Evolutionary conservation across 441 rosid species (phyloP), one percentile per base, ranked within the genome.

Genomic region (Bocquillonia castaneifolia): DNA sequence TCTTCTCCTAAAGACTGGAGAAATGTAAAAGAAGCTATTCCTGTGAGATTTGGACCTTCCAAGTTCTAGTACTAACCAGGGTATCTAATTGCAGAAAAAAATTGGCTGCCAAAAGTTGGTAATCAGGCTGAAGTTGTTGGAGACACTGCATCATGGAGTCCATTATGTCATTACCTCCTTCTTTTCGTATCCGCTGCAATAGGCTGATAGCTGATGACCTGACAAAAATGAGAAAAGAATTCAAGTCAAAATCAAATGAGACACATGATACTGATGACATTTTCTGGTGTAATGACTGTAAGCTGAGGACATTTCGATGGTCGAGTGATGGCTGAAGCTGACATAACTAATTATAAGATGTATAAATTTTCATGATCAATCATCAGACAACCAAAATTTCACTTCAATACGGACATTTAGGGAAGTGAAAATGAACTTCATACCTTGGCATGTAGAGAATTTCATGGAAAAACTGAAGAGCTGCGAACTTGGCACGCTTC

Each of bases 401-500:
- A 20, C 25, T 10, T 32, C 29, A 23, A 40, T 26, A 36, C 32
- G 17, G 18, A 23, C 32, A 60, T 5, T 1, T 53, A 18, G 10
- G 22, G 20, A 58, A 36, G 10, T 63, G 44, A 10, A 31, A 31
- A 15, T 22, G 52, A 8, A 66, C 39, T 7, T 51, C 81, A 37
- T 82, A 87, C 96, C 97, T 79, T 37, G 97, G 97, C 74, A 90
- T 84, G 70, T 80, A 77, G 51, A 91, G 86, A 45, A 88, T 72
- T 78, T 94, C 94, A 67, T 94, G 88, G 69, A 88, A 88, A 77
- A 90, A 90, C 67, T 86, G 86, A 15, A 94, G 88, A 10, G 96
- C 89, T 17, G 80, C 59, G 67, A 69, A 71, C 55, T 70, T 76
- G 64, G 93, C 92, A 17, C 75, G 81, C 74, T 77, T 80, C 71